Evolutionary conservation across 2,329 filamentous ascomycete species (phyloP).

Genomic region (Cryphonectria nitschkei): DNA sequence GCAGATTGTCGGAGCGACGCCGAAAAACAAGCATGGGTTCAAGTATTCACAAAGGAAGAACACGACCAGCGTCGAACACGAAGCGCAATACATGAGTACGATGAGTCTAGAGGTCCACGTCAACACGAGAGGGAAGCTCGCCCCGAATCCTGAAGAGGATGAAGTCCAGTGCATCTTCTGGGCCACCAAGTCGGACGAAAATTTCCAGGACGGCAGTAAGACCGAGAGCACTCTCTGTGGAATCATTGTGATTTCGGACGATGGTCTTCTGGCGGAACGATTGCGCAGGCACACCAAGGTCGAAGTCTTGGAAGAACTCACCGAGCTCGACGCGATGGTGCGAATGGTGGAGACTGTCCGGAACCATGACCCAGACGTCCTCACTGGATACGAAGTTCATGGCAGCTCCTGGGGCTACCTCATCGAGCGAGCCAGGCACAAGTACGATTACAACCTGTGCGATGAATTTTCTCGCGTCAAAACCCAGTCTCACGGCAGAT

Average conservation of each 20-base stretch:
- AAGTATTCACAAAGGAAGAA: constrained; percentile 81
- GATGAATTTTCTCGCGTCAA: constrained; percentile 92
- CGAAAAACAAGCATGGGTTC: constrained; percentile 79
- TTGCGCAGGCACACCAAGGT: constrained; percentile 64
- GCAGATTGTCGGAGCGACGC: constrained; percentile 88
- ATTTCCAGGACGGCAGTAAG: constrained; percentile 51
- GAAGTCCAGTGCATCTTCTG: constrained; percentile 89
- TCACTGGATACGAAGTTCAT: constrained; percentile 95
- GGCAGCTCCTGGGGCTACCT: constrained; percentile 94
- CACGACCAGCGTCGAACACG: constrained; percentile 77
- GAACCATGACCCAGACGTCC: constrained; percentile 82
- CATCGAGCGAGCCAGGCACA: constrained; percentile 82
- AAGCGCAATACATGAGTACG: constrained; percentile 92
- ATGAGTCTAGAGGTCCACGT: constrained; percentile 95
- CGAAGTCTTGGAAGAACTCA: constrained; percentile 73
- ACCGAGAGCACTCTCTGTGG: constrained; percentile 63
- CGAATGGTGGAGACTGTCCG: constrained; percentile 87
- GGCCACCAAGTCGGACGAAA: constrained; percentile 79
- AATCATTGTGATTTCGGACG: constrained; percentile 71
- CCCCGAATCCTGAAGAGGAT: constrained; percentile 89
- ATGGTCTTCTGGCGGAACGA: constrained; percentile 60
- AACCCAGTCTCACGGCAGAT: constrained; percentile 77
- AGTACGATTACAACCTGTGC: constrained; percentile 89
- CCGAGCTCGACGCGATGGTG: constrained; percentile 83
- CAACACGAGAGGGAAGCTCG: constrained; percentile 78